phyloP scores from a whole-genome alignment of 2,329 filamentous ascomycete genomes.

The Trichoderma gracile region DNA sequence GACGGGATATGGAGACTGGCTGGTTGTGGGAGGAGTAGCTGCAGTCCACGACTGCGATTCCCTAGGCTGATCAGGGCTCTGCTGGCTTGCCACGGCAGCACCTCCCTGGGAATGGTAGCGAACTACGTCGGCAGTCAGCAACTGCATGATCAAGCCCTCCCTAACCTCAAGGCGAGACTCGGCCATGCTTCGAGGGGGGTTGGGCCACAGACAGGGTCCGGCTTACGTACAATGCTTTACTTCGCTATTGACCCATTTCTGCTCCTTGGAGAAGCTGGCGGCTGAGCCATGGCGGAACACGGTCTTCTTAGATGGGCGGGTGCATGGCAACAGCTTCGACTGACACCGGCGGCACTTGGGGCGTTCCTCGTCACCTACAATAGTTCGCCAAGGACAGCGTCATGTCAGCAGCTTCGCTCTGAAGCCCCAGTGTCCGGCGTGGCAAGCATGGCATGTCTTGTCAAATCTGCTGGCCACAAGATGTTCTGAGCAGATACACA shows the following conservation, averaged over 20 bases:
- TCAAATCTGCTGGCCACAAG: too few relatives aligned
- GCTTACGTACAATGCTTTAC: slow-evolving; percentile 39
- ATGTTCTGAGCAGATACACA: too few relatives aligned
- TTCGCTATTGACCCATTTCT: slow-evolving; percentile 42
- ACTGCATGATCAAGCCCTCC: background rate
- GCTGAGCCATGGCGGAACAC: slow-evolving; percentile 42
- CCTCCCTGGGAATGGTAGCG: slow-evolving; percentile 30
- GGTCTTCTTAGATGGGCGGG: slow-evolving; percentile 39
- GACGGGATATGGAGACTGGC: slow-evolving; percentile 1
- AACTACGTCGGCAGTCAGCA: slow-evolving; percentile 23
- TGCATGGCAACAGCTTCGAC: slow-evolving; percentile 38
- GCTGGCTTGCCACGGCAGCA: slow-evolving; percentile 13
- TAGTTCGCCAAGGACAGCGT: background rate
- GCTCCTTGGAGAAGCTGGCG: slow-evolving; percentile 38
- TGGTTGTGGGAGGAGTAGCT: slow-evolving; percentile 4
- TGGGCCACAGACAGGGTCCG: too few relatives aligned
- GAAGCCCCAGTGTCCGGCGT: background rate
- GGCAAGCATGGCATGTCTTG: background rate
- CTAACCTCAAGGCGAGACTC: too few relatives aligned
- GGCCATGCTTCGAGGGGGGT: background rate
- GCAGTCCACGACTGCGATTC: slow-evolving; percentile 13
- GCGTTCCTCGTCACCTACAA: slow-evolving; percentile 42
- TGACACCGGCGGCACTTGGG: slow-evolving; percentile 42
- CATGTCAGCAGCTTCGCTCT: slow-evolving; percentile 7
- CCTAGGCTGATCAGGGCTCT: background rate